A percentile compares a stretch with the other conserved stretches of the same genome.
Evolutionary conservation across 371 early-diverging fungal species (phyloP).

Genomic region (Funneliformis caledonium): DNA sequence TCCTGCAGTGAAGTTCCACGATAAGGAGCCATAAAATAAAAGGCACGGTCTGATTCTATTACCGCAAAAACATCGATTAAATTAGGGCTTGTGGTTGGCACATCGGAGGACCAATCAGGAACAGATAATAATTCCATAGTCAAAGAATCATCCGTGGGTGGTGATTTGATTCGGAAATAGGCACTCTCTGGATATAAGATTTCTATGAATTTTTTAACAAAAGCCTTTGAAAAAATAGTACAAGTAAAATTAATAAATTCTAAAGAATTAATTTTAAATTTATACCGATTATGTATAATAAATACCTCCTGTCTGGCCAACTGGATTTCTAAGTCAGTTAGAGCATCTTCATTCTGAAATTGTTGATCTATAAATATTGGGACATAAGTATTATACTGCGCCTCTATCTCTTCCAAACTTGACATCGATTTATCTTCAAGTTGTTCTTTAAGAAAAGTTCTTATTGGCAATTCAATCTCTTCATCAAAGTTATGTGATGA

Average conservation of each 20-base stretch:
- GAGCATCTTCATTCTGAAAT: background rate
- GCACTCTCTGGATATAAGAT: constrained; percentile 55
- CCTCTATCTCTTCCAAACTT: constrained; percentile 29
- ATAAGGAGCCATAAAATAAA: constrained; percentile 63
- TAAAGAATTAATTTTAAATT: background rate
- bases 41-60: constrained; percentile 60
- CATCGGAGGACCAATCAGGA: constrained; percentile 19
- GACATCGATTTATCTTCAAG: constrained; percentile 14
- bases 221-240: constrained; percentile 40
- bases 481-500: background rate
- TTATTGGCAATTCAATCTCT: background rate
- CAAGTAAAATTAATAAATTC: background rate
- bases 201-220: constrained; percentile 47
- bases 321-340: constrained; percentile 10
- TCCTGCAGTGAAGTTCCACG: constrained; percentile 66
- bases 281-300: background rate
- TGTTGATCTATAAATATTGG: background rate
- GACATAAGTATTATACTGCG: constrained; percentile 20
- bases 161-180: constrained; percentile 44
- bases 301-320: constrained; percentile 34
- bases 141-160: background rate
- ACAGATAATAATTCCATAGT: background rate
- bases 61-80: constrained; percentile 63
- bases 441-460: constrained; percentile 38
- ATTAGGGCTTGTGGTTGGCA: constrained; percentile 46